Evolutionary conservation across 169 alveolate genomes (phyloP), one percentile per base, ranked within the genome.

Genomic region (Eimeria tenella): DNA sequence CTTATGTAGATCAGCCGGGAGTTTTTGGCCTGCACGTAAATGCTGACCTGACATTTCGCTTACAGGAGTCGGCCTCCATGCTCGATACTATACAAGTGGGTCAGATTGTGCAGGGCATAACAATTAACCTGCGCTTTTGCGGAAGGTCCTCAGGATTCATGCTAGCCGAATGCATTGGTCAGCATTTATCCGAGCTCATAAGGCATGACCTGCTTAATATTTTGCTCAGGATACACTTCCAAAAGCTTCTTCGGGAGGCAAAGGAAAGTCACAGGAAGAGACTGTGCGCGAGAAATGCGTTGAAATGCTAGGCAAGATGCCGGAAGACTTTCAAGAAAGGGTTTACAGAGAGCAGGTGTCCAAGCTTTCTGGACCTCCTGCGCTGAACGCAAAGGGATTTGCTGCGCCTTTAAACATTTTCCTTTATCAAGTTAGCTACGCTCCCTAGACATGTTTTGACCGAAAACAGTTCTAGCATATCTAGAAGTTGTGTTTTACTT

Each of bases 321-420:
- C 99, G 42, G 97, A 96, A 52, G 98, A 98, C 96, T 98, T 97
- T 94, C 96, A 95, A 62, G 98, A 97, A 93, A 97, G 95, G 79
- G 98, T 98, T 92, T 97, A 97, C 94, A 96, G 98, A 62, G 99
- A 98, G 86, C 97, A 96, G 95, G 97, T 98, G 87, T 96, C 95
- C 93, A 97, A 93, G 95, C 98, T 98, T 93, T 96, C 97, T 21
- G 99, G 99, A 49, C 99, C 99, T 55, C 97, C 96, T 81, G 96
- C 97, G n/a, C 70, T 95, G 74, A 93, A 95, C 77, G 98, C 96
- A 19, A 96, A 94, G 58, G 99, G 99, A 52, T 94, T 97, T 62
- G 96, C 95, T 31, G 99, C 98, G 5, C 99, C 99, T 79, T 98
- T 99, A 82, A 98, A 99, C 96, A 98, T 98, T 94, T 98, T 99